phyloP scores from a whole-genome alignment of 2,329 filamentous ascomycete genomes.

The Tolypocladium pustulatum region DNA sequence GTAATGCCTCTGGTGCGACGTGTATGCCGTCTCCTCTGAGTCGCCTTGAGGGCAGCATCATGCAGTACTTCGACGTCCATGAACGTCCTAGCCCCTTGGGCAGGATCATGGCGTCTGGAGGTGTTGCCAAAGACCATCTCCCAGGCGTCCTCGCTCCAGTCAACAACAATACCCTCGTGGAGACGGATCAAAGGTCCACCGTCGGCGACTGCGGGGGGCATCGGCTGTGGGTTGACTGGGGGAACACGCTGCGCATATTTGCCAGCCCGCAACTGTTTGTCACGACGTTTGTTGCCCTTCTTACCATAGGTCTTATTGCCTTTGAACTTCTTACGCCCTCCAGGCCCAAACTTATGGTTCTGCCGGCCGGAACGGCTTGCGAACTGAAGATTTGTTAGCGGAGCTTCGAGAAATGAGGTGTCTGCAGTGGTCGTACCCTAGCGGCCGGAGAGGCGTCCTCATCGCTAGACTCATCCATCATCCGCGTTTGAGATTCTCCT shows the following conservation, averaged over 20 bases:
- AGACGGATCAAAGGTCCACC: slow-evolving; percentile 62
- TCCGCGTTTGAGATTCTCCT: slow-evolving; percentile 34
- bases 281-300: slow-evolving; percentile 36
- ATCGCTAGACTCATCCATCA: slow-evolving; percentile 49
- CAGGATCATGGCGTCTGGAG: slow-evolving; percentile 21
- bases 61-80: slow-evolving; percentile 39
- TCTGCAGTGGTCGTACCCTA: slow-evolving; percentile 12
- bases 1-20: slow-evolving; percentile 54
- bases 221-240: slow-evolving; percentile 22
- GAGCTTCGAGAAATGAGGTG: neutral
- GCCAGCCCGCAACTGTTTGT: slow-evolving; percentile 27
- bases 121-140: slow-evolving; percentile 57
- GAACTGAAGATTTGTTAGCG: slow-evolving; percentile 7
- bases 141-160: slow-evolving; percentile 66
- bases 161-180: slow-evolving; percentile 76
- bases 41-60: slow-evolving; percentile 54
- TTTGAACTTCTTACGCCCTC: slow-evolving; percentile 38
- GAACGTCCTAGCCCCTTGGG: slow-evolving; percentile 52
- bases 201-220: slow-evolving; percentile 27
- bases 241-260: slow-evolving; percentile 26
- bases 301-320: slow-evolving; percentile 34
- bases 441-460: slow-evolving; percentile 29
- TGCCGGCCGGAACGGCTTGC: slow-evolving; percentile 8
- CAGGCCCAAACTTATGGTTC: slow-evolving; percentile 14
- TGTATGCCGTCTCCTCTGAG: slow-evolving; percentile 52